Evolutionary conservation across 305 asterid species (phyloP), one percentile per base, ranked within the genome.

Genomic region (Euphrasia arctica): DNA sequence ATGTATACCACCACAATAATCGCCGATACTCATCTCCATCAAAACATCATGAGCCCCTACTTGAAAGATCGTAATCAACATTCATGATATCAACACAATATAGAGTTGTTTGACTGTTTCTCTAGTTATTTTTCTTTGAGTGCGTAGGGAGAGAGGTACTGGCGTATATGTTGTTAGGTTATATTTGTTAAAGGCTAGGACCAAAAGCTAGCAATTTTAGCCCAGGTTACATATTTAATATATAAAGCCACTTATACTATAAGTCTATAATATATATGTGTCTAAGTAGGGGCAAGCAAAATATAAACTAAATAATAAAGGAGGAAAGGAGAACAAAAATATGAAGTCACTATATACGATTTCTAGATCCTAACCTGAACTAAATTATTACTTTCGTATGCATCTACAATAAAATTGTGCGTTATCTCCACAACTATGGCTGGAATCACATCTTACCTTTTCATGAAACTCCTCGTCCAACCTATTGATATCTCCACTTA

Each of bases 391-490:
- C 9, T 56, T 18, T 6, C 9, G 10, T 36, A 36, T 36, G 69
- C 43, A 36, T 31, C 65, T 58, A 45, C 68, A 54, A 12, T 36
- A 9, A 25, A 18, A 45, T 9, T 18, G 41, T 13, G 32, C 43
- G 32, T 59, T 60, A 41, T 42, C 34, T 47, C 27, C 31, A 66
- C 60, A 43, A 29, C 27, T 54, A 72, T 48, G 27, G 42, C 31
- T 34, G 69, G 73, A 63, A 63, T 43, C 67, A 48, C 67, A 66
- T 74, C 60, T 62, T 80, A 92, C 98, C 95, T 81, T 82, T 77
- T 85, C 89, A 68, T 75, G 86, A 78, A 82, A 78, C 76, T 84
- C 75, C 73, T 82, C 83, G 60, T 80, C 81, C 75, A 89, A 72
- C 67, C 65, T 78, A 78, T 72, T 64, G 65, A 92, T 79, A 74